Conservation (phyloP, 345 rosid species). For the Hypericum androsaemum region DNA sequence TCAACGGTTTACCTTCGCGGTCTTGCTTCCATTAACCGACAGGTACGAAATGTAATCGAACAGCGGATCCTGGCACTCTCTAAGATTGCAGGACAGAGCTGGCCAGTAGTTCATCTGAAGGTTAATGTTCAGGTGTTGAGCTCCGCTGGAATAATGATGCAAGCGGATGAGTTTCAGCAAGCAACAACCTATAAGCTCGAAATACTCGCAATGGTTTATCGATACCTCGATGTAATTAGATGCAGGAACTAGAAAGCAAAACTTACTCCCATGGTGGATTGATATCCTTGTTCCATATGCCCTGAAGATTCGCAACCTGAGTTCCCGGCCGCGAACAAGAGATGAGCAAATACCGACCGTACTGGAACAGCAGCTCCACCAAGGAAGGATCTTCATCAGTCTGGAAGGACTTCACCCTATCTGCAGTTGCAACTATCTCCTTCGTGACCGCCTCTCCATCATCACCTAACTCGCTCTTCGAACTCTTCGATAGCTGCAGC, state of each 20-base stretch:
- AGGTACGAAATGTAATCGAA: constrained; percentile 63
- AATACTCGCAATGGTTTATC: too few relatives aligned
- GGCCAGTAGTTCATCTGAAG: constrained; percentile 98
- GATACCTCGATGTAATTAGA: too few relatives aligned
- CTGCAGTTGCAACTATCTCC: not conserved
- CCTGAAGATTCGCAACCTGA: constrained; percentile 7
- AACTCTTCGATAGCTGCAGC: not conserved
- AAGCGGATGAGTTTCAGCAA: too few relatives aligned
- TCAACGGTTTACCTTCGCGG: constrained; percentile 55
- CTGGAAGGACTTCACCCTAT: constrained; percentile 3
- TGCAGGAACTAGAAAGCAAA: too few relatives aligned
- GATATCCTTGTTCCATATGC: constrained; percentile 9
- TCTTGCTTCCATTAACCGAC: constrained; percentile 69
- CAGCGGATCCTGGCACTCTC: constrained; percentile 81
- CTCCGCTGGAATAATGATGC: constrained; percentile 37
- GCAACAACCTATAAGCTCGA: too few relatives aligned
- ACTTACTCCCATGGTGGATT: constrained; percentile 5
- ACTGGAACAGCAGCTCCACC: constrained; percentile 7
- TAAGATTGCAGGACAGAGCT: constrained; percentile 74
- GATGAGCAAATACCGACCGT: constrained; percentile 5
- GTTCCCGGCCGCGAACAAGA: constrained; percentile 8
- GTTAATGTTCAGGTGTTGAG: constrained; percentile 91
- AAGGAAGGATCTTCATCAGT: constrained; percentile 4
- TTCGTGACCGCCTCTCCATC: too few relatives aligned
- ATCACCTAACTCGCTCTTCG: not conserved